These are phyloP conservation scores for Cladobotryum mycophilum DNA, from an alignment of 2,329 filamentous ascomycete genomes.

Conservation along the genomic window DNA sequence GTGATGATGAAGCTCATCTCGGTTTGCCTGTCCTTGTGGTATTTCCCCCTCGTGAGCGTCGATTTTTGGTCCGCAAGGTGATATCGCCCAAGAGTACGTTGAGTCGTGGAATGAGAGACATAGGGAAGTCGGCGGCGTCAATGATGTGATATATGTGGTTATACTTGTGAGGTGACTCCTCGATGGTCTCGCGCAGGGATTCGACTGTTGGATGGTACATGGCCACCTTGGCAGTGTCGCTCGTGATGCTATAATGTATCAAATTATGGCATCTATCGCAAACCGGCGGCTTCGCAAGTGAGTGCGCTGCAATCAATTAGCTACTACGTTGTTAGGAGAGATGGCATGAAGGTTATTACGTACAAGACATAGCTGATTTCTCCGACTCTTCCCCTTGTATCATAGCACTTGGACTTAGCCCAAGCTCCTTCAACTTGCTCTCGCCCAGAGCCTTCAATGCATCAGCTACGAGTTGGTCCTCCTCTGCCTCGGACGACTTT, in stretches of 20 bases:
- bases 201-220: conserved; percentile 78
- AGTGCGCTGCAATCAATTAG: conserved; percentile 9
- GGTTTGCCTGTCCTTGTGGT: conserved; percentile 59
- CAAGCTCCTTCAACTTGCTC: conserved; percentile 37
- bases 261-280: conserved; percentile 87
- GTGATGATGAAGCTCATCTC: conserved; percentile 91
- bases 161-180: conserved; percentile 79
- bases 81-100: conserved; percentile 64
- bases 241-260: conserved; percentile 64
- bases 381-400: conserved; percentile 23
- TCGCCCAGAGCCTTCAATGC: conserved; percentile 38
- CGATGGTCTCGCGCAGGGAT: conserved; percentile 74
- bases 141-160: conserved; percentile 96
- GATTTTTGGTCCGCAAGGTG: conserved; percentile 71
- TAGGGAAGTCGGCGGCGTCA: conserved; percentile 93
- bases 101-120: conserved; percentile 80
- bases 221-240: conserved; percentile 38
- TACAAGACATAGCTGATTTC: conserved; percentile 6
- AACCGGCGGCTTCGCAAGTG: conserved; percentile 45
- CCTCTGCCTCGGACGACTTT: conserved; percentile 19
- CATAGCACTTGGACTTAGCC: conserved; percentile 38
- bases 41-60: conserved; percentile 66
- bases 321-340: neutral
- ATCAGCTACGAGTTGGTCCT: conserved; percentile 43
- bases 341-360: conserved; percentile 4